phyloP scores from a whole-genome alignment of 129 eudicot genomes.

The Arctium minus region DNA sequence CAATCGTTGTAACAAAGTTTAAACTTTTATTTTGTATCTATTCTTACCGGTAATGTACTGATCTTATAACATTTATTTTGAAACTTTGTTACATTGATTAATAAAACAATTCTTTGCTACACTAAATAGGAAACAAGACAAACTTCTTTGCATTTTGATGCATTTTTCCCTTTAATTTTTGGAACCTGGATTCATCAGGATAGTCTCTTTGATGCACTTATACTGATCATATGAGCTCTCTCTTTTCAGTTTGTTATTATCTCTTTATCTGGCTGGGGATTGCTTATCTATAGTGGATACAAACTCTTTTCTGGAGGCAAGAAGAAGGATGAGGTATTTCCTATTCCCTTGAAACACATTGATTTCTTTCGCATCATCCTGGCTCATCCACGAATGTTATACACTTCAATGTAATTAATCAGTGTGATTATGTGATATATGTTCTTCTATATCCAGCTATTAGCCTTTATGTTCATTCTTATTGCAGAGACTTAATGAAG shows the following conservation, averaged over 20 bases:
- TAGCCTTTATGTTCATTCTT: too few species aligned
- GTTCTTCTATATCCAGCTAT: too few species aligned
- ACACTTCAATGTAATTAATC: not conserved
- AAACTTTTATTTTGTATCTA: too few species aligned
- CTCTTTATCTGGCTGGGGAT: slow-evolving; percentile 83
- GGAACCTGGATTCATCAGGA: not conserved
- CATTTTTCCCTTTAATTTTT: too few species aligned
- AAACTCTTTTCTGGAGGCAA: slow-evolving; percentile 70
- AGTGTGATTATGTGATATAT: too few species aligned
- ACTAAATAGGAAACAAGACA: not conserved
- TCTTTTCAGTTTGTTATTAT: slow-evolving; percentile 62
- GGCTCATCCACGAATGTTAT: not conserved
- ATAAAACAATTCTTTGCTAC: not conserved
- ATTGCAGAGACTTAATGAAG: not conserved
- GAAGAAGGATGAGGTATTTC: slow-evolving; percentile 52
- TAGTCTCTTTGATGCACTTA: not conserved
- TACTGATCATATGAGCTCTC: not conserved
- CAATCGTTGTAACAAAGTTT: too few species aligned
- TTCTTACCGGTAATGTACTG: too few species aligned
- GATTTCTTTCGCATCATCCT: not conserved
- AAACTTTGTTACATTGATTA: not conserved
- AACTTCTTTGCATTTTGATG: not conserved
- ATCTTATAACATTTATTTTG: not conserved
- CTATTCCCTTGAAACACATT: not conserved
- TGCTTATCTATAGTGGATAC: slow-evolving; percentile 55